Percentiles rank a stretch among this genome's conserved stretches.
These are phyloP conservation scores for Globisporangium parvum DNA, from an alignment of 352 stramenopile genomes.

Conservation along the genomic window DNA sequence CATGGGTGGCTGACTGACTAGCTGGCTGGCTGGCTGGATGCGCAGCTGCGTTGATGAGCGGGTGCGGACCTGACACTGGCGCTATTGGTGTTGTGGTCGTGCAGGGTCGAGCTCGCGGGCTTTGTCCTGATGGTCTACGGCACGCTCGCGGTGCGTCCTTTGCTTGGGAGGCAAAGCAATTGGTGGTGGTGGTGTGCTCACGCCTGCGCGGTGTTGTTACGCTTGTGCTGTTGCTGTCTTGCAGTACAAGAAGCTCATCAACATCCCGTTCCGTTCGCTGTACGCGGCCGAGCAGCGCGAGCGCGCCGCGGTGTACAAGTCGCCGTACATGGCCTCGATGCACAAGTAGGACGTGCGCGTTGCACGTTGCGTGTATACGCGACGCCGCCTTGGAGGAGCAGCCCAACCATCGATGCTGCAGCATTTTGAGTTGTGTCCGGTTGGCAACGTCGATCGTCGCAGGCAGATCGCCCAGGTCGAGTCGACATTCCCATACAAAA, in stretches of 20 bases:
- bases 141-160: slow-evolving; percentile 55
- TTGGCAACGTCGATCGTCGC: neutral
- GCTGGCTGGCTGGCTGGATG: too few species aligned
- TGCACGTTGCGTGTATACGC: neutral
- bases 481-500: neutral
- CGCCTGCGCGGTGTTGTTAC: neutral
- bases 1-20: neutral
- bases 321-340: slow-evolving; percentile 71
- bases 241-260: slow-evolving; percentile 82
- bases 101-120: slow-evolving; percentile 61
- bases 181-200: too few species aligned
- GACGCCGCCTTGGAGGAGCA: too few species aligned
- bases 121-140: slow-evolving; percentile 80
- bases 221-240: slow-evolving; percentile 3
- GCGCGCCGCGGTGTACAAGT: slow-evolving; percentile 38
- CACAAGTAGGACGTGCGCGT: slow-evolving; percentile 39
- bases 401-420: too few species aligned
- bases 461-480: neutral
- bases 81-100: neutral
- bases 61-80: neutral
- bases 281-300: slow-evolving; percentile 52
- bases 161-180: neutral
- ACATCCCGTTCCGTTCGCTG: slow-evolving; percentile 33
- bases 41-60: neutral
- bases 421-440: too few species aligned